Base-by-base conservation (phyloP, 1,139 yeast species). In the Hemisphaericaspora xylanilytica region DNA sequence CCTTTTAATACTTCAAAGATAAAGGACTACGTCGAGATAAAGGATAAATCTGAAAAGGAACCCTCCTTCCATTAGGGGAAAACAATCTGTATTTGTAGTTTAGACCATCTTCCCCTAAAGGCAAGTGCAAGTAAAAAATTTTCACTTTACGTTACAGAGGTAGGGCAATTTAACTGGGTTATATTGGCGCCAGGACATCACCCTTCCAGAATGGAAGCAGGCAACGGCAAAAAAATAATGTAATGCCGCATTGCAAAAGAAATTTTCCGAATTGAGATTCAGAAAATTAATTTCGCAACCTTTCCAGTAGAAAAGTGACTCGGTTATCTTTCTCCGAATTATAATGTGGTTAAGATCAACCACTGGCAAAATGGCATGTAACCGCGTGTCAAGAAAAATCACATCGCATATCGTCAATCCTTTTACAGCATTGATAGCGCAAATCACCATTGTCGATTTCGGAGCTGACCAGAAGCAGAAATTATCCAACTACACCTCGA, bases 11-110 rank as follows among this genome's bases (percentile, higher is more conserved):
- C 22, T 20, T 6, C 22, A 6, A 9, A 20, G 6, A 20, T n/a
- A n/a, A n/a, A n/a, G n/a, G n/a, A n/a, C n/a, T n/a, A n/a, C n/a
- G n/a, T n/a, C n/a, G n/a, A n/a, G n/a, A n/a, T n/a, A n/a, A n/a
- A 20, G 9, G 22, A 20, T 20, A 20, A 20, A 6, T 8, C 16
- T n/a, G 25, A 16, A 17, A 18, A 24, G 18, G 42, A 35, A 32
- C 15, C 32, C 45, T 33, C 45, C 42, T 42, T 31, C 45, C 45
- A 39, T 42, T 42, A 40, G 32, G 20, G 39, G 43, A 40, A 36
- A 15, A 9, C 20, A 25, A 6, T 15, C 3, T 9, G 5, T 29
- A 29, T 29, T 11, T 29, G 24, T 17, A 29, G n/a, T n/a, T 12
- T 28, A 13, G 2, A 28, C 10, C 8, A 3, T 16, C 5, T 28